Evolutionary conservation across 805 yeast genomes (phyloP), one percentile per base, ranked within the genome.

Genomic region (Starmerella geochares): DNA sequence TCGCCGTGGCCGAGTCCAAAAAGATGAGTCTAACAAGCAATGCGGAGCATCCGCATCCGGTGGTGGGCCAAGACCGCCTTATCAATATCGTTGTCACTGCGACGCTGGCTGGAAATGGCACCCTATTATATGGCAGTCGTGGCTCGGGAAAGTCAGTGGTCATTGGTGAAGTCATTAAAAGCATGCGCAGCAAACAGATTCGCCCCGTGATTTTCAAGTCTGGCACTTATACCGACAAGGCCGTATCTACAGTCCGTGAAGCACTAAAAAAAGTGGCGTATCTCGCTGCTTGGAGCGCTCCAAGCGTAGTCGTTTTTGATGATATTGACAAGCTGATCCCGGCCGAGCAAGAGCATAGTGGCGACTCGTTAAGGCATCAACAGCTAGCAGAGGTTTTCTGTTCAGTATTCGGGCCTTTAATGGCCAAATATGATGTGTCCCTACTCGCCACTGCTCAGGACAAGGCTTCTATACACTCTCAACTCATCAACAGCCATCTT

Each of bases 111-210:
- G 75, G 74, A 6, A 72, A 71, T 46, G 85, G 90, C 1, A 68
- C 79, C 0, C 66, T 86, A 48, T 59, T 88, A 0, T 74, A 78
- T 56, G 97, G 96, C 0, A 66, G 79, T 20, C 69, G 84, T 1
- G 96, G 96, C 0, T 75, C 86, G 53, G 97, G 97, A 0, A 90
- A 90, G 62, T 69, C 92, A 0, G 65, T 78, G 1, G 53, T 82
- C 2, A 60, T 79, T 14, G 64, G 70, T 3, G 67, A 72, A 23
- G 61, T 83, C 0, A 58, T 71, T 0, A 51, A 66, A 1, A 57
- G 58, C 9, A 59, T 83, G 6, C 52, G 60, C 8, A 46, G 62
- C 1, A 61, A 67, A 2, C 63, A 71, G 32, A 75, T 80, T 11
- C 73, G 72, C 58, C 62, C 70, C 59, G 62, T 79, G 27, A 71